Percentiles rank a stretch among this genome's conserved stretches.
phyloP scores from a whole-genome alignment of 768 basidiomycete species.

The Postia placenta region DNA sequence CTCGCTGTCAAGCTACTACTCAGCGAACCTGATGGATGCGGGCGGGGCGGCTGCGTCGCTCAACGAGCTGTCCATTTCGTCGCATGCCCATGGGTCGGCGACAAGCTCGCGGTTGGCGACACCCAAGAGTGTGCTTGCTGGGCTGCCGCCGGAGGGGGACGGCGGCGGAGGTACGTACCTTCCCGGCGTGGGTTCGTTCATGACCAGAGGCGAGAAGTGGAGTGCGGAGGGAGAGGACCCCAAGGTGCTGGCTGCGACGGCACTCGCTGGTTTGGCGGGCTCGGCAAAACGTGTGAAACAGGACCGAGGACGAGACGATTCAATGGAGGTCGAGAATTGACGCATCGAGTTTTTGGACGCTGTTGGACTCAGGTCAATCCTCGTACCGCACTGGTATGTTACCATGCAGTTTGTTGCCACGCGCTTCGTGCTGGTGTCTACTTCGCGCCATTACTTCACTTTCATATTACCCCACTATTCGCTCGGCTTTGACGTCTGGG shows the following conservation, averaged over 20 bases:
- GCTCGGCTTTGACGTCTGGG: no score
- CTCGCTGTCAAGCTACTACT: slow-evolving; percentile 3
- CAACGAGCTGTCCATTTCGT: slow-evolving; percentile 19
- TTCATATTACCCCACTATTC: no score
- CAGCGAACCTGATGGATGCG: slow-evolving; percentile 6
- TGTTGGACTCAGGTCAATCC: no score
- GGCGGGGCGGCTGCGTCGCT: slow-evolving; percentile 13
- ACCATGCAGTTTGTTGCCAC: no score
- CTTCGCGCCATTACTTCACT: no score
- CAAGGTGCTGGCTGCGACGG: slow-evolving; percentile 15
- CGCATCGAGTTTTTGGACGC: no score
- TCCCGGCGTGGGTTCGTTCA: not conserved
- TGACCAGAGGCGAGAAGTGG: slow-evolving; percentile 11
- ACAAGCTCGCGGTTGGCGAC: slow-evolving; percentile 17
- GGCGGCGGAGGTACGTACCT: slow-evolving; percentile 2
- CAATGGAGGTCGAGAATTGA: not conserved
- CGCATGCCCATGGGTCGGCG: slow-evolving; percentile 8
- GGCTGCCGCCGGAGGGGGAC: slow-evolving; percentile 18
- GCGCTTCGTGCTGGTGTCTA: no score
- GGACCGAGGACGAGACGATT: not conserved
- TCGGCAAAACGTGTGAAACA: slow-evolving; percentile 4
- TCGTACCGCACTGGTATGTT: no score
- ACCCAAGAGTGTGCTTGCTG: slow-evolving; percentile 14
- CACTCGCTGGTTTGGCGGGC: slow-evolving; percentile 14
- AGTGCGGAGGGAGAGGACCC: slow-evolving; percentile 12